These are phyloP conservation scores for Hymenoscyphus fructigenus DNA, from an alignment of 2,329 filamentous ascomycete genomes.

Conservation along the genomic window DNA sequence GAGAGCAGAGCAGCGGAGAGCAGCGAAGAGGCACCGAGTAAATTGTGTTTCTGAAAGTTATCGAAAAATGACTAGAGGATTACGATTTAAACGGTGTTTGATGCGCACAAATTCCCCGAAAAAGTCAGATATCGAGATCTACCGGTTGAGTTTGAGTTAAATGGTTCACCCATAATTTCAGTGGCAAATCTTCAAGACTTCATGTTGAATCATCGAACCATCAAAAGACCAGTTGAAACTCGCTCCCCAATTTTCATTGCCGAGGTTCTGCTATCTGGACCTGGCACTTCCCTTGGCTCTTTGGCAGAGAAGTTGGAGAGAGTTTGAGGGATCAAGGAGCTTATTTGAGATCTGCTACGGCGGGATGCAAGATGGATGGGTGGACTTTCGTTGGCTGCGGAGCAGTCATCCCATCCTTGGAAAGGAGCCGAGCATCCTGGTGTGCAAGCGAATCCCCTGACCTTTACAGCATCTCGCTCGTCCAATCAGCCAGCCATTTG, in stretches of 20 bases:
- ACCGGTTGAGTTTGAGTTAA: slow-evolving; percentile 1
- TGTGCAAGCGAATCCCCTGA: not conserved
- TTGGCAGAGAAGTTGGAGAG: not conserved
- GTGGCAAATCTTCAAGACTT: not conserved
- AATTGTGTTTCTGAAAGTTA: no score
- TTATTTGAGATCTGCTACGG: not conserved
- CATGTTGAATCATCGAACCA: not conserved
- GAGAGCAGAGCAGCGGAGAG: no score
- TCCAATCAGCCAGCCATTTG: not conserved
- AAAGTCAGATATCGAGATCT: not conserved
- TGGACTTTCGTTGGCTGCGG: not conserved
- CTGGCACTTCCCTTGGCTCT: no score
- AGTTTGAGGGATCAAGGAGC: not conserved
- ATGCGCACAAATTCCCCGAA: not conserved
- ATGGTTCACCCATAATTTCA: not conserved
- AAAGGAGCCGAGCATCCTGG: not conserved
- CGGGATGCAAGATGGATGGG: not conserved
- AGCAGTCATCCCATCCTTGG: not conserved
- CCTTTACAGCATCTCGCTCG: not conserved
- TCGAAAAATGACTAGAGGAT: not conserved
- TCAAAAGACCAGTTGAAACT: not conserved
- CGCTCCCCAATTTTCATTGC: not conserved
- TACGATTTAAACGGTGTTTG: not conserved
- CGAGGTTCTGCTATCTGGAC: no score
- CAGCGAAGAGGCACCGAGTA: not conserved